Evolutionary conservation across 345 rosid species (phyloP).

Genomic region (Boechera retrofracta): DNA sequence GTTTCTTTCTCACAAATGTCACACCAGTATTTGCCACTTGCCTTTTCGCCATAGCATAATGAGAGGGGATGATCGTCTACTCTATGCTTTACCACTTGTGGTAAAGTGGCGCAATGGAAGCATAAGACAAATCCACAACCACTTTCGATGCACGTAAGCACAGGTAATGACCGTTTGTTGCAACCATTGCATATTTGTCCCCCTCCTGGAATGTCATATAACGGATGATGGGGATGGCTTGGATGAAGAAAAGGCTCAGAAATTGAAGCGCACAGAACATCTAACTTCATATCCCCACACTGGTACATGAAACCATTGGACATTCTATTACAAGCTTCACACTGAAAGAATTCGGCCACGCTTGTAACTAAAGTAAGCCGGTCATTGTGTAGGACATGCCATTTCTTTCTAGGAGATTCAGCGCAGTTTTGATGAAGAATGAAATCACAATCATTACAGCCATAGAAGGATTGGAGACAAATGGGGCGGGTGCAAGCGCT

Average conservation of each 20-base stretch:
- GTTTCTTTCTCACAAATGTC: background rate
- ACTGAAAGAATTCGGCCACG: accelerated
- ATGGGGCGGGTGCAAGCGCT: background rate
- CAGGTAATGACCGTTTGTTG: too few relatives aligned
- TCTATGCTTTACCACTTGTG: background rate
- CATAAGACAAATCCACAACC: too few relatives aligned
- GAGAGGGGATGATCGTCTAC: background rate
- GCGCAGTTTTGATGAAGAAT: background rate
- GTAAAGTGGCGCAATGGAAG: too few relatives aligned
- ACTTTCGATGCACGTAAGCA: background rate
- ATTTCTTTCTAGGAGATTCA: background rate
- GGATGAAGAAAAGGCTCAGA: background rate
- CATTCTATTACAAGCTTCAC: background rate
- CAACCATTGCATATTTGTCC: background rate
- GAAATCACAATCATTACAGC: background rate
- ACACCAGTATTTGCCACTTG: background rate
- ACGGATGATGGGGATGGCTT: slow-evolving; percentile 1
- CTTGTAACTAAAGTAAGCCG: background rate
- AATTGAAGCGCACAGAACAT: background rate
- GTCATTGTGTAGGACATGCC: background rate
- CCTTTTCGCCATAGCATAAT: background rate
- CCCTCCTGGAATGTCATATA: background rate
- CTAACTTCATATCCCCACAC: background rate
- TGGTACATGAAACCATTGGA: background rate
- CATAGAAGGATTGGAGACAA: background rate